These are phyloP conservation scores for Dryadomyces sulphureus DNA, from an alignment of 2,329 filamentous ascomycete genomes.

Conservation along the genomic window DNA sequence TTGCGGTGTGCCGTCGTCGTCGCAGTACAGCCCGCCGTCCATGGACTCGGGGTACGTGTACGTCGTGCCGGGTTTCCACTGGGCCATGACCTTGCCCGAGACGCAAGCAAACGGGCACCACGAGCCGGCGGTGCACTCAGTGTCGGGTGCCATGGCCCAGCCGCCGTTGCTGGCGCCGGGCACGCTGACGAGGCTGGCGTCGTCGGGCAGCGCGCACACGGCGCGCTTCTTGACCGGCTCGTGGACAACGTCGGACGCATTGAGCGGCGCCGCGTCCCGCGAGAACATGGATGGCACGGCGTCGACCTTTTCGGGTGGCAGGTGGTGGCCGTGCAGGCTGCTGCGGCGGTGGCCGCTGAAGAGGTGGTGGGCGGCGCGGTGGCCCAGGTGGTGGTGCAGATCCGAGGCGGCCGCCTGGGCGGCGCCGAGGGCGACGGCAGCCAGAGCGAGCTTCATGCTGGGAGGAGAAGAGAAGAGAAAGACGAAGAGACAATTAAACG, in stretches of 20 bases:
- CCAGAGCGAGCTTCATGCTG: constrained; percentile 39
- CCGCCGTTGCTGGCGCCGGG: constrained; percentile 55
- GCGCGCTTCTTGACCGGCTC: constrained; percentile 30
- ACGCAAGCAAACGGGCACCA: constrained; percentile 71
- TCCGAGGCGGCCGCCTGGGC: constrained; percentile 22
- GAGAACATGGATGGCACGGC: constrained; percentile 5
- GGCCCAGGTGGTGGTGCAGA: constrained; percentile 16
- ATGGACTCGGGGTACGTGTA: constrained; percentile 59
- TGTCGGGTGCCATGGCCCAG: constrained; percentile 68
- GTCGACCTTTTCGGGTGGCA: constrained; percentile 8
- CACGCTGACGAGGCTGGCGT: constrained; percentile 52
- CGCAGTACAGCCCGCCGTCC: constrained; percentile 64
- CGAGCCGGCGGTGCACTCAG: constrained; percentile 47
- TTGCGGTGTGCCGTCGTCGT: constrained; percentile 45
- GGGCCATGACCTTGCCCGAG: constrained; percentile 59
- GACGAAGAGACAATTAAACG: background rate
- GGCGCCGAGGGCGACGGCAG: constrained; percentile 31
- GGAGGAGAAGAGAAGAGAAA: background rate
- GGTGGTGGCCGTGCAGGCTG: constrained; percentile 10
- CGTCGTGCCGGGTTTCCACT: constrained; percentile 59
- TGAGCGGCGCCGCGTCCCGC: background rate
- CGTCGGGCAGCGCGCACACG: constrained; percentile 49
- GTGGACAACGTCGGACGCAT: constrained; percentile 13
- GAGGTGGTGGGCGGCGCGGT: constrained; percentile 21
- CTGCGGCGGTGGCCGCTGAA: constrained; percentile 2